These are phyloP conservation scores for Aspergillus cristatus DNA, from an alignment of 495 filamentous ascomycete species.

Conservation along the genomic window DNA sequence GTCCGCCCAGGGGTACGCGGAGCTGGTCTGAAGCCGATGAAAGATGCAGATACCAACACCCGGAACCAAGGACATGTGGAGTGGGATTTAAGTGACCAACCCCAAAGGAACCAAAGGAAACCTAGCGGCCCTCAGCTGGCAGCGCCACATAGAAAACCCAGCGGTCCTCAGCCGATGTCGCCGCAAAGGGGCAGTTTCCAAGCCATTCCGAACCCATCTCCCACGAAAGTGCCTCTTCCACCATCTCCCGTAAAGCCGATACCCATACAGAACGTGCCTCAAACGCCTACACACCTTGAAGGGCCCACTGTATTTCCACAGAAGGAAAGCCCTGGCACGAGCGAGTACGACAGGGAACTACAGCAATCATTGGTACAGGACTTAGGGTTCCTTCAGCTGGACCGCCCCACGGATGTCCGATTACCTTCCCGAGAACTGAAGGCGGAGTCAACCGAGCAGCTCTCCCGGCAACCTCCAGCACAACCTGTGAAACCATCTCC, in stretches of 20 bases:
- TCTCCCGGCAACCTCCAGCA: conserved; percentile 7
- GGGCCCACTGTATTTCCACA: conserved; percentile 19
- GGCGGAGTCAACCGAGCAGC: conserved; percentile 23
- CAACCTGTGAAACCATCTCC: conserved; percentile 39
- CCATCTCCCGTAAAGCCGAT: conserved; percentile 25
- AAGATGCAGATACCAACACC: conserved; percentile 62
- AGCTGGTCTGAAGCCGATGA: conserved; percentile 54
- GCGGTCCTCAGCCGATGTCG: conserved; percentile 8
- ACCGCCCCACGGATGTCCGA: conserved; percentile 10
- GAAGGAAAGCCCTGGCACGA: conserved; percentile 30
- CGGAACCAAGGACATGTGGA: conserved; percentile 39
- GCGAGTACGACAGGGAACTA: conserved; percentile 50
- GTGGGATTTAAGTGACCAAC: conserved; percentile 34
- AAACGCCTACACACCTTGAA: conserved; percentile 37
- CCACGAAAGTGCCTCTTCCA: conserved; percentile 56
- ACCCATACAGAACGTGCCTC: conserved; percentile 28
- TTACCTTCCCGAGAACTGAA: conserved; percentile 8
- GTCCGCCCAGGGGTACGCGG: conserved; percentile 60
- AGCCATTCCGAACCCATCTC: conserved; percentile 25
- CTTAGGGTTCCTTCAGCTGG: conserved; percentile 40
- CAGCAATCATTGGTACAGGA: conserved; percentile 53
- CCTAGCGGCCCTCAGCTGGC: no score
- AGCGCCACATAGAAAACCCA: conserved; percentile 1
- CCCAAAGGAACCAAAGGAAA: conserved; percentile 16
- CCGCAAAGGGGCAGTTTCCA: conserved; percentile 6